Percentiles rank a stretch among this genome's conserved stretches.
Conservation (phyloP, 176 grass and related monocot species). For the Guadua angustifolia region DNA sequence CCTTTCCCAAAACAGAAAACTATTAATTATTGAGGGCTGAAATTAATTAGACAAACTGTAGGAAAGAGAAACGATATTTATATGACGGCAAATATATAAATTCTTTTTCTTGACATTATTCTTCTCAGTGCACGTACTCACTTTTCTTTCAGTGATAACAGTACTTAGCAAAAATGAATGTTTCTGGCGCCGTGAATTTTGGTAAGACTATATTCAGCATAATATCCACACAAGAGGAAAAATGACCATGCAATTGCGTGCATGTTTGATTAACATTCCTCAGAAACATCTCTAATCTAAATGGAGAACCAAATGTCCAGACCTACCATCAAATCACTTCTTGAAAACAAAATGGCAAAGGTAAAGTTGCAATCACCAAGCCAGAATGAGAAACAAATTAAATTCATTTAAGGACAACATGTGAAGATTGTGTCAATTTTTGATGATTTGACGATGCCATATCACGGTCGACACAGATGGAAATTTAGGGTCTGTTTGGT, state of each 20-base stretch:
- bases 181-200: background rate
- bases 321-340: background rate
- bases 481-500: no score
- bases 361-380: background rate
- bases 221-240: background rate
- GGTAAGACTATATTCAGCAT: background rate
- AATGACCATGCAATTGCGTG: background rate
- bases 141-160: no score
- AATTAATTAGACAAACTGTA: conserved; percentile 1
- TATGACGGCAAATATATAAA: background rate
- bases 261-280: background rate
- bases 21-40: background rate
- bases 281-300: background rate
- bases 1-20: background rate
- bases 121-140: background rate
- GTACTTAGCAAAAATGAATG: background rate
- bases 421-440: background rate
- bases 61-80: conserved; percentile 14
- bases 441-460: background rate
- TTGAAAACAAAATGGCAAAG: background rate
- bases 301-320: background rate
- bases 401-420: background rate
- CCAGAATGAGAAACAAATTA: background rate
- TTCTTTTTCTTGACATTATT: background rate
- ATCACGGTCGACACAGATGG: background rate